Percentiles rank a stretch among this genome's conserved stretches.
phyloP scores from a whole-genome alignment of 306 rosid species.

The Luffa aegyptiaca region DNA sequence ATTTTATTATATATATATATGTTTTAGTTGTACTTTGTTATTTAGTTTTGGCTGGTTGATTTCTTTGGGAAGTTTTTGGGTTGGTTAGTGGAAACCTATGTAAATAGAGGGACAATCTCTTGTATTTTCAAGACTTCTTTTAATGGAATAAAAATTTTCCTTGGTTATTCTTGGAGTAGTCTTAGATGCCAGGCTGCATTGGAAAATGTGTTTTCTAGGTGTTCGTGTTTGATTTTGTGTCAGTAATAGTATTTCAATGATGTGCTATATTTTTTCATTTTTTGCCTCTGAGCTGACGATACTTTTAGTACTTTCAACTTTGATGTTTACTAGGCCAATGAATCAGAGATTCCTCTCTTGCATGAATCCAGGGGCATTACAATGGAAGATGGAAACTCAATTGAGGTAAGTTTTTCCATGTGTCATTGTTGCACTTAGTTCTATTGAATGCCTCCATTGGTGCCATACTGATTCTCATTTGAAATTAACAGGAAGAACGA shows the following conservation, averaged over 20 bases:
- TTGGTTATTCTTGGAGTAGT: background rate
- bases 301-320: background rate
- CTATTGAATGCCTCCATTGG: background rate
- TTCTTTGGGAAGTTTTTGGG: background rate
- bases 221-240: background rate
- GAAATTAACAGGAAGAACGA: constrained; percentile 64
- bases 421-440: background rate
- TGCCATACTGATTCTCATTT: constrained; percentile 9
- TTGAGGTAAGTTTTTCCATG: constrained; percentile 51
- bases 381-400: constrained; percentile 50
- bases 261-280: background rate
- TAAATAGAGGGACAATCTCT: background rate
- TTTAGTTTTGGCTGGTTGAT: background rate
- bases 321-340: constrained; percentile 52
- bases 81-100: background rate
- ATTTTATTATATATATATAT: background rate
- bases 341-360: constrained; percentile 79
- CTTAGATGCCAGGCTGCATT: background rate
- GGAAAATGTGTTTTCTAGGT: background rate
- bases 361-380: constrained; percentile 55
- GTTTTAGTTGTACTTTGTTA: background rate
- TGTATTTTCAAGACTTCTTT: background rate
- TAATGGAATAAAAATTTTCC: background rate
- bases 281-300: background rate
- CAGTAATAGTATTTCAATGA: background rate